Evolutionary conservation across 2,329 filamentous ascomycete genomes (phyloP).

Genomic region (Sphaerulina vaccinii): DNA sequence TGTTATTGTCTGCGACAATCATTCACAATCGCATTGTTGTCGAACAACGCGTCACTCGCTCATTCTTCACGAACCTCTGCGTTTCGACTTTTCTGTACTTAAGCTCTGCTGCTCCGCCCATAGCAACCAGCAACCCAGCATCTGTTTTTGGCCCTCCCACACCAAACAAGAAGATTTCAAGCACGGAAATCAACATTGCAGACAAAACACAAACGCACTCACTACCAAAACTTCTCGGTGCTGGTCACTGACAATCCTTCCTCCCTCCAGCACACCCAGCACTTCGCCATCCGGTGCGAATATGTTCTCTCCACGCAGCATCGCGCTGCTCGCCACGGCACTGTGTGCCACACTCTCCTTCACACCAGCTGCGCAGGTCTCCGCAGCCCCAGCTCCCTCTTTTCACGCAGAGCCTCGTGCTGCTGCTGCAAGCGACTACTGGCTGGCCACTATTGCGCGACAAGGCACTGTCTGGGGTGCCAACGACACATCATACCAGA

Average conservation of each 20-base stretch:
- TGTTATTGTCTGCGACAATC: conserved; percentile 12
- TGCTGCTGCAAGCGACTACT: conserved; percentile 20
- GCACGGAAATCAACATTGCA: neutral
- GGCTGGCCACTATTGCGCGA: conserved; percentile 27
- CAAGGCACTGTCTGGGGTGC: conserved; percentile 69
- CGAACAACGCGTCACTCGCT: conserved; percentile 13
- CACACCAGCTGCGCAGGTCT: conserved; percentile 15
- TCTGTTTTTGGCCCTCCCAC: conserved; percentile 2
- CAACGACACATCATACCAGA: conserved; percentile 64
- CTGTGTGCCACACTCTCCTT: conserved; percentile 31
- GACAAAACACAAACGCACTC: conserved; percentile 7
- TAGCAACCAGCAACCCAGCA: neutral
- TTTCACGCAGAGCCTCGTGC: conserved; percentile 10
- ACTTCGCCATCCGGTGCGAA: conserved; percentile 8
- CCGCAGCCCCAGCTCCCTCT: conserved; percentile 22
- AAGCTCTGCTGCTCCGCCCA: conserved; percentile 7
- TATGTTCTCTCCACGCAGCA: conserved; percentile 31
- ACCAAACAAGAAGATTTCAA: neutral
- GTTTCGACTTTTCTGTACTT: conserved; percentile 9
- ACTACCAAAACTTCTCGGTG: conserved; percentile 19
- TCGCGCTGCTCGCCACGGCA: conserved; percentile 31
- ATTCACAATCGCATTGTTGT: conserved; percentile 20
- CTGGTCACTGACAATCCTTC: conserved; percentile 25
- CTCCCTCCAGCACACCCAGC: neutral
- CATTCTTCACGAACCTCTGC: neutral